Evolutionary conservation across 805 yeast species (phyloP).

Genomic region (Ogataea nonfermentans): DNA sequence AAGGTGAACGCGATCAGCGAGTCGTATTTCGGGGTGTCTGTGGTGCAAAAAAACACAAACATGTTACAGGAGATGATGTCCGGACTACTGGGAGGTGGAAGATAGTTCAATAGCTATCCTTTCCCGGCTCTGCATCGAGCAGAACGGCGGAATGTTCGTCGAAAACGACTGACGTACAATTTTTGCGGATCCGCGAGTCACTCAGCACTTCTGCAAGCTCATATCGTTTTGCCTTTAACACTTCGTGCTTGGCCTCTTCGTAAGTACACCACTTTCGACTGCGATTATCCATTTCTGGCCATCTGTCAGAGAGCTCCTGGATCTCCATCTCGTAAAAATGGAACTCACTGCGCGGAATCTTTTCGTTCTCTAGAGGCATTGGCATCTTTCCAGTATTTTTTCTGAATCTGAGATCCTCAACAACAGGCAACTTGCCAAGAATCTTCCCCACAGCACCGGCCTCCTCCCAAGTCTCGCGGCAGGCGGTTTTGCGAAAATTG

Average conservation of each 20-base stretch:
- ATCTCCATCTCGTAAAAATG: slow-evolving; percentile 81
- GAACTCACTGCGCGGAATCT: slow-evolving; percentile 74
- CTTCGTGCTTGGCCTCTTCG: slow-evolving; percentile 61
- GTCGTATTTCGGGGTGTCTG: slow-evolving; percentile 29
- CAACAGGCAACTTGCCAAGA: slow-evolving; percentile 54
- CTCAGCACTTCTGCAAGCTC: slow-evolving; percentile 67
- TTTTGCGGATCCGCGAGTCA: slow-evolving; percentile 48
- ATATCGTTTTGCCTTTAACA: slow-evolving; percentile 56
- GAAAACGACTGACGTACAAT: slow-evolving; percentile 24
- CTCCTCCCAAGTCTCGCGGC: slow-evolving; percentile 97
- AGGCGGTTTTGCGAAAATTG: slow-evolving; percentile 51
- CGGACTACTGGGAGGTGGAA: slow-evolving; percentile 50
- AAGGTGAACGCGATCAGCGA: slow-evolving; percentile 33
- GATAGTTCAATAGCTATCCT: slow-evolving; percentile 28
- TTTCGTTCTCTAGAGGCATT: slow-evolving; percentile 25
- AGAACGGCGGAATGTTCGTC: slow-evolving; percentile 29
- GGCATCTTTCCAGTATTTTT: slow-evolving; percentile 22
- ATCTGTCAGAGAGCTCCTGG: slow-evolving; percentile 50
- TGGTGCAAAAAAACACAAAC: slow-evolving; percentile 51
- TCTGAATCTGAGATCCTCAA: slow-evolving; percentile 49
- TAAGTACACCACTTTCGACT: slow-evolving; percentile 74
- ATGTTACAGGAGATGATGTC: slow-evolving; percentile 76
- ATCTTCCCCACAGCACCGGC: slow-evolving; percentile 82
- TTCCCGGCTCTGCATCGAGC: slow-evolving; percentile 29
- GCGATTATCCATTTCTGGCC: slow-evolving; percentile 75